phyloP scores from a whole-genome alignment of 371 early-diverging fungal species.

The Mucor plumbeus region DNA sequence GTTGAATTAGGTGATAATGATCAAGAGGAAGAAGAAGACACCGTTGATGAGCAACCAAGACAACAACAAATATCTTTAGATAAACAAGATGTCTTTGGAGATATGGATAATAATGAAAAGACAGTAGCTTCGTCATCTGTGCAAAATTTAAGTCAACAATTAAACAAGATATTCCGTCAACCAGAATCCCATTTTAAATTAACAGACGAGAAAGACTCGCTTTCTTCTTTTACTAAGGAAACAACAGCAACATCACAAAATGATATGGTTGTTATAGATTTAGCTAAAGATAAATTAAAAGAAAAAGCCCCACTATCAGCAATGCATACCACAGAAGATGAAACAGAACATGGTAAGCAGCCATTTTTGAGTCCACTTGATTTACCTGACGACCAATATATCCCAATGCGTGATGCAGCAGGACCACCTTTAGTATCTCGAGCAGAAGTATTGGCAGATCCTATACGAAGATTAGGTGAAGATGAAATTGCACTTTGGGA shows the following conservation, averaged over 20 bases:
- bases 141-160: neutral
- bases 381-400: conserved; percentile 25
- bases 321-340: neutral
- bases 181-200: neutral
- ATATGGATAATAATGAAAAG: neutral
- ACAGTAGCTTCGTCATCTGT: neutral
- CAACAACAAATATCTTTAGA: neutral
- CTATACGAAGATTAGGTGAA: conserved; percentile 19
- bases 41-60: neutral
- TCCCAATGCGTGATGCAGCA: conserved; percentile 19
- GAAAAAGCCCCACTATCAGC: neutral
- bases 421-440: conserved; percentile 21
- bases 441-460: conserved; percentile 25
- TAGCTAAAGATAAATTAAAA: neutral
- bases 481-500: conserved; percentile 29
- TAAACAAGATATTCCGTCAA: conserved; percentile 1
- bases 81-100: neutral
- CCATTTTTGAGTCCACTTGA: conserved; percentile 22
- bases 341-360: neutral
- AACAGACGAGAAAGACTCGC: too few relatives aligned
- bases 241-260: neutral
- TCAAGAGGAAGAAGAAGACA: neutral
- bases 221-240: too few relatives aligned
- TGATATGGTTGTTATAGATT: neutral
- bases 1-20: neutral